Conservation (phyloP, 148 eudicot genomes). For the Fagopyrum tataricum region DNA sequence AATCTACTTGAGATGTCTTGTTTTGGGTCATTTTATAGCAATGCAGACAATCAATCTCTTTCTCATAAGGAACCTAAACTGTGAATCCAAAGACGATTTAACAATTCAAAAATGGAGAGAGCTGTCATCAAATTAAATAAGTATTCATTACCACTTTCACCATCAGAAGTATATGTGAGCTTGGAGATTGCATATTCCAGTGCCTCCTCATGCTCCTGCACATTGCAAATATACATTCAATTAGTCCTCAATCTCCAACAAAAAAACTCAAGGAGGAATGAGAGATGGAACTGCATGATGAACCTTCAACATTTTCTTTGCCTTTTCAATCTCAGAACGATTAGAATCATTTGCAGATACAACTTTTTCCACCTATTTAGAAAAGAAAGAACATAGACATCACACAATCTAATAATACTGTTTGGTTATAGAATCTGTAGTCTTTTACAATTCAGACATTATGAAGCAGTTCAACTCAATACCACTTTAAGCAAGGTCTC, state of each 20-base stretch:
- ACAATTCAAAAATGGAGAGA: background rate
- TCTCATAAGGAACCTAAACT: background rate
- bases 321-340: conserved; percentile 65
- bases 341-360: conserved; percentile 63
- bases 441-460: background rate
- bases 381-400: background rate
- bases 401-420: background rate
- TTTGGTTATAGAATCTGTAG: background rate
- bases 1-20: background rate
- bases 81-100: background rate
- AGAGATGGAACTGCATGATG: background rate
- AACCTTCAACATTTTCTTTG: conserved; percentile 74
- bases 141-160: conserved; percentile 45
- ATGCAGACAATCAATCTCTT: background rate
- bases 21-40: background rate
- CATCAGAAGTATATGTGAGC: conserved; percentile 63
- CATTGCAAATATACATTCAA: background rate
- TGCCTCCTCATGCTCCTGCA: conserved; percentile 82
- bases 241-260: background rate
- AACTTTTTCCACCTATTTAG: conserved; percentile 67
- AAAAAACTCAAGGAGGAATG: background rate
- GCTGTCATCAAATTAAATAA: background rate
- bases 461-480: conserved; percentile 1
- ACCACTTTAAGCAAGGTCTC: conserved; percentile 79
- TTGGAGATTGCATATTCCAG: conserved; percentile 64